Evolutionary conservation across 148 eudicot genomes (phyloP).

Genomic region (Amaranthus cruentus): DNA sequence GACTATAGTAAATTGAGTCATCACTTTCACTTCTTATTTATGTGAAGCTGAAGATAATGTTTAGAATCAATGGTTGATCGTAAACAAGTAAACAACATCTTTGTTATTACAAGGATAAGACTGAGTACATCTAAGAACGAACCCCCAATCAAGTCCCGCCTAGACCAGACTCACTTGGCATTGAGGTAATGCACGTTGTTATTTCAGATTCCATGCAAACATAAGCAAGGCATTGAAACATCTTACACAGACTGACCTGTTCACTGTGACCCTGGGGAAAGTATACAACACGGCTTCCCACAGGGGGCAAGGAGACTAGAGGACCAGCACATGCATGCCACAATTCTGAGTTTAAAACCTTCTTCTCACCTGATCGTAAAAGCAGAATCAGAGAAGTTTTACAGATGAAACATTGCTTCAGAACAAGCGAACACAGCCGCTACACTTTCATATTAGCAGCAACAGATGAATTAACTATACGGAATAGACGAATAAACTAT

Average conservation of each 20-base stretch:
- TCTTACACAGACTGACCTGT: constrained; percentile 28
- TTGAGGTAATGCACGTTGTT: too few species aligned
- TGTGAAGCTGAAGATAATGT: too few species aligned
- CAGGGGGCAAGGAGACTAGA: constrained; percentile 31
- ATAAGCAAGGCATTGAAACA: background rate
- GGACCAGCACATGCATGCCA: constrained; percentile 44
- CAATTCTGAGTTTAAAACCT: constrained; percentile 29
- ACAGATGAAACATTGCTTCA: background rate
- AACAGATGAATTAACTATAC: constrained; percentile 8
- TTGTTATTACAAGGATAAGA: too few species aligned
- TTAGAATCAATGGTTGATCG: too few species aligned
- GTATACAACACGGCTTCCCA: constrained; percentile 36
- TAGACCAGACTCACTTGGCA: too few species aligned
- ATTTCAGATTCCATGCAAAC: background rate
- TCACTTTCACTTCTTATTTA: too few species aligned
- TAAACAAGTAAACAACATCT: too few species aligned
- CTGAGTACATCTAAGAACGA: too few species aligned
- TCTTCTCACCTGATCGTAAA: constrained; percentile 29
- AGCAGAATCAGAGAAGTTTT: constrained; percentile 2
- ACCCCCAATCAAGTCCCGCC: too few species aligned
- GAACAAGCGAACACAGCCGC: background rate
- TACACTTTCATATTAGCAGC: background rate
- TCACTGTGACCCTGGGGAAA: constrained; percentile 41
- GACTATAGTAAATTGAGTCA: too few species aligned
- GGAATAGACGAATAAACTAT: background rate